Base-by-base conservation (phyloP, 140 eudicot genomes). In the Cichorium intybus region DNA sequence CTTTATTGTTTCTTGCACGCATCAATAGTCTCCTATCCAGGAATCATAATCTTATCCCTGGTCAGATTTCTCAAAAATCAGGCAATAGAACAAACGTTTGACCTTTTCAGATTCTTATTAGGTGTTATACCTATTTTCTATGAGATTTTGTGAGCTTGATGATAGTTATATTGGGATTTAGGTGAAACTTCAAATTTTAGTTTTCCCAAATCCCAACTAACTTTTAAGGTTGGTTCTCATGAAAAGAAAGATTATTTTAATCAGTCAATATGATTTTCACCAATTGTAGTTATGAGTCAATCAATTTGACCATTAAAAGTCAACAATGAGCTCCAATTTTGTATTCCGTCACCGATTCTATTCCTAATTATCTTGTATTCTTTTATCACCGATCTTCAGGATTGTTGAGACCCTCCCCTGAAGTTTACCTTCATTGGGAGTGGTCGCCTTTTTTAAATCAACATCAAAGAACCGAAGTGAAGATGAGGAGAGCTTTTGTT, bases 401-500 rank as follows among this genome's bases (percentile, higher is more conserved):
- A 49, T 43, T 63, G 31, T 75, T 64, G 53, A 64, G 46, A 59
- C 47, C 26, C 50, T 34, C 49, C 41, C 18, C 17, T 26, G 60
- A 55, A 62, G 70, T 5, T 23, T 18, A 10, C 33, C 47, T 57
- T 35, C 49, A 56, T 70, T 47, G 63, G 63, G 68, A 60, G 74
- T 49, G 74, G 56, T 77, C 46, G 51, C 14, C 60, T 20, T 29
- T 29, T 71, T 0, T 22, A 14, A 33, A 35, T 45, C 43, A 27
- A 16, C 24, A 46, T 75, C 20, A 47, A 66, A 62, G 58, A 50
- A 37, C 68, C 69, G 77, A 66, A 65, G 64, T 68, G 37, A 68
- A 64, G 78, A 85, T 85, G 93, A 81, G 85, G 77, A 79, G 93
- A 59, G 58, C 75, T 37, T 59, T 74, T 69, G 26, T 73, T n/a